These are phyloP conservation scores for Cyberlindnera bimundalis DNA, from an alignment of 805 yeast genomes.

Conservation along the genomic window DNA sequence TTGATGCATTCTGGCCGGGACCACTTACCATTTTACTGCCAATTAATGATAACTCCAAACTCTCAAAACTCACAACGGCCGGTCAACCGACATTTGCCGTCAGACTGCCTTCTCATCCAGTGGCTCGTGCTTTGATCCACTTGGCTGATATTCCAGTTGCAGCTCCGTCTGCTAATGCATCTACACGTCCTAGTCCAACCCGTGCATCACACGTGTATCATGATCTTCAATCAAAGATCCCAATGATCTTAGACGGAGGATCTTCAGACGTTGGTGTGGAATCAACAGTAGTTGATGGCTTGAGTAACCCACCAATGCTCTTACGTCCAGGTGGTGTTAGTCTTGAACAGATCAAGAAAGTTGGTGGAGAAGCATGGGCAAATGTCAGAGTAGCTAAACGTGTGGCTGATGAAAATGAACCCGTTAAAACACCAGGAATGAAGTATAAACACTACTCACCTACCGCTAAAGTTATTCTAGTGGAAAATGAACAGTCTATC, in stretches of 20 bases:
- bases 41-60: constrained; percentile 38
- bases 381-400: constrained; percentile 60
- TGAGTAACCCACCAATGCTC: constrained; percentile 78
- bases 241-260: constrained; percentile 89
- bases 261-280: constrained; percentile 86
- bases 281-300: constrained; percentile 91
- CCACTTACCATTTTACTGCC: constrained; percentile 88
- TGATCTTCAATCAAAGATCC: constrained; percentile 78
- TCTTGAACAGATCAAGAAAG: constrained; percentile 61
- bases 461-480: constrained; percentile 71
- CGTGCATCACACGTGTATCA: constrained; percentile 78
- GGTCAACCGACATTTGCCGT: constrained; percentile 90
- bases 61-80: constrained; percentile 79
- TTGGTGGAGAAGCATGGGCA: constrained; percentile 70
- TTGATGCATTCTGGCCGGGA: constrained; percentile 89
- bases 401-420: constrained; percentile 61
- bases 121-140: constrained; percentile 87
- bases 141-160: constrained; percentile 86
- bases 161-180: constrained; percentile 97
- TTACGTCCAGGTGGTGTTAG: constrained; percentile 94
- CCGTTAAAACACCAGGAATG: constrained; percentile 95
- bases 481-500: constrained; percentile 38
- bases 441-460: constrained; percentile 96
- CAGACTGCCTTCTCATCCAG: constrained; percentile 79
- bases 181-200: constrained; percentile 94